Evolutionary conservation across 257 asterid species (phyloP).

Genomic region (Paulownia fortunei): DNA sequence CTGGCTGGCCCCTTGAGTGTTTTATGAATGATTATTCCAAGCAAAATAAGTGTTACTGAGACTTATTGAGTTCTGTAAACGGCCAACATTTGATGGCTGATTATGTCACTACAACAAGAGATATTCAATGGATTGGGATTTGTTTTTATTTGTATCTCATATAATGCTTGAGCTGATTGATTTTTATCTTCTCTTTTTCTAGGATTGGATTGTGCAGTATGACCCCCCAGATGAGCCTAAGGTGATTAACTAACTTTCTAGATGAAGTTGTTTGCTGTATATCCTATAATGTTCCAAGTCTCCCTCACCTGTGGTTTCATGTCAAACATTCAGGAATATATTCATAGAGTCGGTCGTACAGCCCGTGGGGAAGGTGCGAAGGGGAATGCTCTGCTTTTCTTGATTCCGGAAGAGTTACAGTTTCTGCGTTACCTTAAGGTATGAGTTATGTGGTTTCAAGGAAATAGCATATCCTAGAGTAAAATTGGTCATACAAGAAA

Average conservation of each 20-base stretch:
- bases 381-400: conserved; percentile 90
- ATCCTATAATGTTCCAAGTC: neutral
- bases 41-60: neutral
- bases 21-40: neutral
- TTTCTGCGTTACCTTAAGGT: conserved; percentile 92
- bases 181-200: conserved; percentile 27
- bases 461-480: neutral
- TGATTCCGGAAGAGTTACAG: conserved; percentile 87
- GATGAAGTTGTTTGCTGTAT: conserved; percentile 5
- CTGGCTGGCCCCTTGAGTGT: neutral
- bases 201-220: conserved; percentile 99
- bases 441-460: conserved; percentile 23
- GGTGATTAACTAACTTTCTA: conserved; percentile 47
- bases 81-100: neutral
- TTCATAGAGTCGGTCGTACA: conserved; percentile 95
- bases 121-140: neutral
- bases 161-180: neutral
- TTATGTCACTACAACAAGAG: neutral
- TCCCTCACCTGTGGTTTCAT: conserved; percentile 27
- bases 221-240: conserved; percentile 99
- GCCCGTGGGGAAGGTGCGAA: conserved; percentile 99
- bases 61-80: neutral
- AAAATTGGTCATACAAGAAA: conserved; percentile 18
- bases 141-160: neutral
- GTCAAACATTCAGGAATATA: conserved; percentile 71